These are phyloP conservation scores for Garcileccinum viscosum DNA, from an alignment of 1,284 basidiomycete genomes.

Conservation along the genomic window DNA sequence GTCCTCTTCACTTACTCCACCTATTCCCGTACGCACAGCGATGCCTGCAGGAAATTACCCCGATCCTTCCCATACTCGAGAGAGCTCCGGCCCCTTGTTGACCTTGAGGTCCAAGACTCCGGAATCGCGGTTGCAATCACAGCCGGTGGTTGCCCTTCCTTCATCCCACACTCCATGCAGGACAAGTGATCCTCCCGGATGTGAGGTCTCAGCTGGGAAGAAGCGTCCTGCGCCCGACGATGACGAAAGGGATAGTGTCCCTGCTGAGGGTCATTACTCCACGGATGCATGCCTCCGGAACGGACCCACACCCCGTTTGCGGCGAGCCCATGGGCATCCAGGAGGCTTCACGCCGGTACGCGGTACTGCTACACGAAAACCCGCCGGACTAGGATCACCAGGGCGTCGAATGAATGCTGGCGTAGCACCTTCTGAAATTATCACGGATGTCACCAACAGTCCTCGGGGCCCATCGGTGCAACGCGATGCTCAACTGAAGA, in stretches of 20 bases:
- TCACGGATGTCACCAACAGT: conserved; percentile 73
- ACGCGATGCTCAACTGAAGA: conserved; percentile 40
- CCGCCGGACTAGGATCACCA: conserved; percentile 50
- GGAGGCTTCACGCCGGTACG: conserved; percentile 77
- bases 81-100: conserved; percentile 51
- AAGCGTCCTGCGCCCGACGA: conserved; percentile 78
- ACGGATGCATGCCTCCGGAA: conserved; percentile 60
- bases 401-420: conserved; percentile 44
- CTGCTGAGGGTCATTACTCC: conserved; percentile 50
- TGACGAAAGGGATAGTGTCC: conserved; percentile 62
- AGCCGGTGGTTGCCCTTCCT: conserved; percentile 1
- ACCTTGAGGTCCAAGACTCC: conserved; percentile 59
- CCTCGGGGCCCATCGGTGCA: conserved; percentile 47
- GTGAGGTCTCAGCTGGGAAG: conserved; percentile 53
- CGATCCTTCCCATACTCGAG: conserved; percentile 35
- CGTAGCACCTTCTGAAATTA: conserved; percentile 44
- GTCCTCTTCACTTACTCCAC: conserved; percentile 11
- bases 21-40: background rate
- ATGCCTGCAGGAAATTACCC: conserved; percentile 3
- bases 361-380: conserved; percentile 48
- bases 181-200: conserved; percentile 45
- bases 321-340: conserved; percentile 61
- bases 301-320: conserved; percentile 60
- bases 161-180: conserved; percentile 38
- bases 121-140: conserved; percentile 29